A percentile compares a stretch with the other conserved stretches of the same genome.
Conservation (phyloP, 2,329 filamentous ascomycete genomes). For the Coniochaeta ligniaria region DNA sequence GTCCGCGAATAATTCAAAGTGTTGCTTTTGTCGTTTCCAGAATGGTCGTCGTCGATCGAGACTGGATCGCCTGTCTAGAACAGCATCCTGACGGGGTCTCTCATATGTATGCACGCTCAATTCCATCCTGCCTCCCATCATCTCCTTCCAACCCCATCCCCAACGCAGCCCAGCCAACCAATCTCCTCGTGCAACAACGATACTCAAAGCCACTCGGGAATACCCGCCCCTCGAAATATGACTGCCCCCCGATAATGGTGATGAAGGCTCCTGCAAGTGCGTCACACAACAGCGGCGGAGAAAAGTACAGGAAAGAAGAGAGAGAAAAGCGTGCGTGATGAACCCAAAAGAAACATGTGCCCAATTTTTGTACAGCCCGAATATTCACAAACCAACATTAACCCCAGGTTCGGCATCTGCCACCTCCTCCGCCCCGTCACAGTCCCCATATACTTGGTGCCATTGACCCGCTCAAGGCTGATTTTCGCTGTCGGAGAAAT, state of each 20-base stretch:
- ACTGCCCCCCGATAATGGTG: background rate
- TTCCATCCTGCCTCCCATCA: background rate
- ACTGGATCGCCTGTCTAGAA: background rate
- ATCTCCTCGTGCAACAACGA: background rate
- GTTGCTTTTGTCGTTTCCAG: background rate
- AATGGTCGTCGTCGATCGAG: background rate
- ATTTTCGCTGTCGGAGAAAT: background rate
- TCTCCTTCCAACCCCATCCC: background rate
- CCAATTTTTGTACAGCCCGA: background rate
- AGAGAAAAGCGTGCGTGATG: background rate
- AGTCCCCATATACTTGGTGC: background rate
- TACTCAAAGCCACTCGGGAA: background rate
- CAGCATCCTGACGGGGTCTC: background rate
- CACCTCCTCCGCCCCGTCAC: background rate
- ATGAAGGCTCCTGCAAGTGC: background rate
- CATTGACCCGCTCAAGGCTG: background rate
- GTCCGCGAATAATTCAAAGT: background rate
- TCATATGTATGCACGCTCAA: background rate
- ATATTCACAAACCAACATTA: background rate
- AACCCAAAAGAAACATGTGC: background rate
- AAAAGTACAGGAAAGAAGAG: background rate
- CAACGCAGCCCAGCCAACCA: background rate
- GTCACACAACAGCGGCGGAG: background rate
- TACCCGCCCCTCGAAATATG: background rate
- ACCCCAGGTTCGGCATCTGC: background rate